Percentiles rank a stretch among this genome's conserved stretches.
These are phyloP conservation scores for Ophiostoma australiae DNA, from an alignment of 2,329 filamentous ascomycete species.

Conservation along the genomic window DNA sequence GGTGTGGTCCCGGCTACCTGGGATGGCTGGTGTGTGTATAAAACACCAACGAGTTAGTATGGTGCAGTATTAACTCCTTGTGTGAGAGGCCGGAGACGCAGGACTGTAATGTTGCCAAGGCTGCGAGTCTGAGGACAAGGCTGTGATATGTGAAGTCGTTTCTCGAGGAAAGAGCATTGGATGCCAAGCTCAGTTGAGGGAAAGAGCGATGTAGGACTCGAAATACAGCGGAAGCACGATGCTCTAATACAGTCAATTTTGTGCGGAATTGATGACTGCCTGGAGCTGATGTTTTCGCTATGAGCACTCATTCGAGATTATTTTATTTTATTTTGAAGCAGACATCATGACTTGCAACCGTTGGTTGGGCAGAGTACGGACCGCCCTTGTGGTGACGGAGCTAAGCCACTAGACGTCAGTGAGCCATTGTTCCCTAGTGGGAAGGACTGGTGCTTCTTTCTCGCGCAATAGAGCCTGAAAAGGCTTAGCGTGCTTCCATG, in stretches of 20 bases:
- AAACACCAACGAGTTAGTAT: too few species aligned
- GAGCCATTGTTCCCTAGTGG: not conserved
- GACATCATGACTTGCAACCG: not conserved
- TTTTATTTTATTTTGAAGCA: not conserved
- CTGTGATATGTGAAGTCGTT: not conserved
- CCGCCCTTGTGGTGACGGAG: not conserved
- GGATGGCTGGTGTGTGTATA: not conserved
- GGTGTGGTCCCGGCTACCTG: not conserved
- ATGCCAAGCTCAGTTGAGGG: not conserved
- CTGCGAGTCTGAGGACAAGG: not conserved
- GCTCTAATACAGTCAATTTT: not conserved
- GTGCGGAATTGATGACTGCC: not conserved
- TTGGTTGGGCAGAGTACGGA: not conserved
- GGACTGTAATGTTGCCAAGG: not conserved
- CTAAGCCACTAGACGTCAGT: not conserved
- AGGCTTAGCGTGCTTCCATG: not conserved
- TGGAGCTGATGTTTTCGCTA: not conserved
- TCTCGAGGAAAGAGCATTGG: not conserved
- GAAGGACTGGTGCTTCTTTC: not conserved
- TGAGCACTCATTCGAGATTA: not conserved
- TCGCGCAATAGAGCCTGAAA: not conserved
- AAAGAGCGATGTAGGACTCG: not conserved
- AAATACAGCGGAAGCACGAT: not conserved
- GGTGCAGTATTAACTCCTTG: not conserved
- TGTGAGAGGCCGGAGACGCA: not conserved